A percentile compares a stretch with the other conserved stretches of the same genome.
Evolutionary conservation across 2,329 filamentous ascomycete genomes (phyloP).

Genomic region (Monosporascus sp.): DNA sequence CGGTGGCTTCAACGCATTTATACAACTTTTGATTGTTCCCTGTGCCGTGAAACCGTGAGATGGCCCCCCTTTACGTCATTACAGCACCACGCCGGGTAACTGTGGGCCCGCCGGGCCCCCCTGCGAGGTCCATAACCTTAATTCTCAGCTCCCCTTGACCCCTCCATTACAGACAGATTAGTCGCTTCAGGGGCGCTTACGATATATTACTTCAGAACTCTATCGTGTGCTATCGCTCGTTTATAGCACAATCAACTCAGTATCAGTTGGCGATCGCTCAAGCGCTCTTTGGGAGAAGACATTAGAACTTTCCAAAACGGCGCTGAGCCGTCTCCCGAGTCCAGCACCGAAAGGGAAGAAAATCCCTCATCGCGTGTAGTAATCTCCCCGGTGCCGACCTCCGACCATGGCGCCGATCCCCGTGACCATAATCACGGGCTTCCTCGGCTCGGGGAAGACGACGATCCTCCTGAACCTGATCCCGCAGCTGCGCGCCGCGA

Average conservation of each 20-base stretch:
- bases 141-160: background rate
- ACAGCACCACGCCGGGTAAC: background rate
- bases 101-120: background rate
- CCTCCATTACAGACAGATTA: background rate
- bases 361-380: background rate
- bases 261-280: no score
- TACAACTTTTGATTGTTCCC: background rate
- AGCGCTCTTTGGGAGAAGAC: no score
- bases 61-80: background rate
- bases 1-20: background rate
- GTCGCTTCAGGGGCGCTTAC: background rate
- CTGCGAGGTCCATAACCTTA: background rate
- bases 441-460: slow-evolving; percentile 93
- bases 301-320: no score
- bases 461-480: slow-evolving; percentile 92
- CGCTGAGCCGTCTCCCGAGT: background rate
- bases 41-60: background rate
- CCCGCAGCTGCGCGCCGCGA: slow-evolving; percentile 74
- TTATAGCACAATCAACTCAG: no score
- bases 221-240: no score
- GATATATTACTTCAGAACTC: background rate
- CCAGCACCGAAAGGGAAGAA: background rate
- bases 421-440: slow-evolving; percentile 93
- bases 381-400: slow-evolving; percentile 5
- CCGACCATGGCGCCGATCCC: slow-evolving; percentile 64